These are phyloP conservation scores for Aegilops sharonensis DNA, from an alignment of 176 grass and related monocot genomes.

Conservation along the genomic window DNA sequence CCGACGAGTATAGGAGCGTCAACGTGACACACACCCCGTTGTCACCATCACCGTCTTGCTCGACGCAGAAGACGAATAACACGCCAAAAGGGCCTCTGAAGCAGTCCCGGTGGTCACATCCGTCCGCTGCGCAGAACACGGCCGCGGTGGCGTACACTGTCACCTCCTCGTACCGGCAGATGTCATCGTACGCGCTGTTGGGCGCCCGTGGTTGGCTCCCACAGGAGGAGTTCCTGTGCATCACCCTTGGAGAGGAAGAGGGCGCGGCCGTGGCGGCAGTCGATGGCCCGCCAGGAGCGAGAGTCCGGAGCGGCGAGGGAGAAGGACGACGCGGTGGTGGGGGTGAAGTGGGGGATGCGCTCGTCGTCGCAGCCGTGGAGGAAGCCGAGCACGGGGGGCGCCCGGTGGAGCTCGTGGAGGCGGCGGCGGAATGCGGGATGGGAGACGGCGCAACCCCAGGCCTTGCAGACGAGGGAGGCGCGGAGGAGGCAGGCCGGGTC, in stretches of 20 bases:
- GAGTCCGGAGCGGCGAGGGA: background rate
- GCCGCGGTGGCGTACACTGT: background rate
- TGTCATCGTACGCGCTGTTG: background rate
- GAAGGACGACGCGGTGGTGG: background rate
- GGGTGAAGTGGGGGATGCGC: background rate
- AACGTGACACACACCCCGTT: background rate
- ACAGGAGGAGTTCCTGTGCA: background rate
- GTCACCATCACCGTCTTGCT: background rate
- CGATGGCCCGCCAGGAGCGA: background rate
- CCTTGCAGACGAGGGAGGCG: background rate
- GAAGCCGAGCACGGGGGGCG: background rate
- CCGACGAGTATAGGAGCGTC: background rate
- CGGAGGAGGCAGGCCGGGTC: background rate
- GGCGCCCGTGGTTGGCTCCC: background rate
- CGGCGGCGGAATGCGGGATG: background rate
- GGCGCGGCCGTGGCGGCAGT: slow-evolving; percentile 5
- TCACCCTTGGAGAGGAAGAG: background rate
- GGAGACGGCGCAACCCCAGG: background rate
- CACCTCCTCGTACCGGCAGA: background rate
- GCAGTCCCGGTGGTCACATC: background rate
- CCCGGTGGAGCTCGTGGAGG: background rate
- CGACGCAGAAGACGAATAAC: background rate
- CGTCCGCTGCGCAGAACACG: background rate
- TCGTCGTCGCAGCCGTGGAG: background rate
- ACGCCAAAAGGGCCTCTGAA: background rate